phyloP scores from a whole-genome alignment of 2,329 filamentous ascomycete species.

The Talaromyces sp. region DNA sequence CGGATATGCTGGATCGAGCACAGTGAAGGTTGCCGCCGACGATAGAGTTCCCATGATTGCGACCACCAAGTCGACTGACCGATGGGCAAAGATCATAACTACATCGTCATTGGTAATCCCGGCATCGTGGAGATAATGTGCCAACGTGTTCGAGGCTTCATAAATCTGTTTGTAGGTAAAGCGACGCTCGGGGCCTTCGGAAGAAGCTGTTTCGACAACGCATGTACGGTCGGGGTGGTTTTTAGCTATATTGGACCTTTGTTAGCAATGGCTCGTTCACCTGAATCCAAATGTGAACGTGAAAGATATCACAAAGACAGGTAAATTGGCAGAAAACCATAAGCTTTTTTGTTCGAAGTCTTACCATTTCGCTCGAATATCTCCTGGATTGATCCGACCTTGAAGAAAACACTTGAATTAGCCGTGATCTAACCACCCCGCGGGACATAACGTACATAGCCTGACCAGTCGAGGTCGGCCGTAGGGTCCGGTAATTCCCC shows the following conservation, averaged over 20 bases:
- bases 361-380: constrained; percentile 42
- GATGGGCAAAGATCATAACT: constrained; percentile 86
- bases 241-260: constrained; percentile 34
- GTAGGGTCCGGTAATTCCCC: constrained; percentile 34
- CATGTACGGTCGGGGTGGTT: constrained; percentile 63
- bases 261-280: background rate
- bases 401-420: background rate
- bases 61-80: constrained; percentile 70
- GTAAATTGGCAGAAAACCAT: background rate
- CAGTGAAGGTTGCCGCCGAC: constrained; percentile 50
- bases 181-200: constrained; percentile 50
- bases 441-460: constrained; percentile 25
- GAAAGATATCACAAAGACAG: background rate
- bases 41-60: constrained; percentile 69
- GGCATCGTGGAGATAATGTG: constrained; percentile 69
- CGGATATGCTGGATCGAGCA: constrained; percentile 76
- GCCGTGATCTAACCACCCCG: background rate
- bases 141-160: constrained; percentile 73
- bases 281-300: background rate
- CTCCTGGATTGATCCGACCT: constrained; percentile 37
- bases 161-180: constrained; percentile 87
- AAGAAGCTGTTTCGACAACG: constrained; percentile 59
- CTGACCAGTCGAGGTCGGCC: constrained; percentile 40
- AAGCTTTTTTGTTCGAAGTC: background rate
- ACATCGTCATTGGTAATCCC: constrained; percentile 77